Evolutionary conservation across 2,329 filamentous ascomycete species (phyloP).

Genomic region (Arachnomyces sp.): DNA sequence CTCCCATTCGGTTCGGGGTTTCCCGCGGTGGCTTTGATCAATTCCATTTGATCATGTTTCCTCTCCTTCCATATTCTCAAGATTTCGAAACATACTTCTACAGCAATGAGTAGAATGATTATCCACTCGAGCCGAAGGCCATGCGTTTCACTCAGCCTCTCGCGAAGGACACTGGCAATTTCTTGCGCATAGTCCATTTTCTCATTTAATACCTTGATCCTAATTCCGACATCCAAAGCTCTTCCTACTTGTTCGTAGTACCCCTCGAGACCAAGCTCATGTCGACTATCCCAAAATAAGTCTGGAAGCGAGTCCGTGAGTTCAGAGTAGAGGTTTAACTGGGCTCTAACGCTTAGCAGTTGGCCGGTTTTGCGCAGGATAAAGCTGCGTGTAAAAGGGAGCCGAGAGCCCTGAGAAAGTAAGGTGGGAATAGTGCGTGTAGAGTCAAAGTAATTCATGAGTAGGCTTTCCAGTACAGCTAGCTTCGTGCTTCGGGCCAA

Average conservation of each 20-base stretch:
- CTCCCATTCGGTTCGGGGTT: slow-evolving; percentile 2
- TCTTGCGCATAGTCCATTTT: slow-evolving; percentile 98
- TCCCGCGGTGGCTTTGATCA: slow-evolving; percentile 9
- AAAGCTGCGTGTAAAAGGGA: slow-evolving; percentile 63
- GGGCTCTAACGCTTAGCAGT: slow-evolving; percentile 77
- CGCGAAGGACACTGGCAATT: slow-evolving; percentile 80
- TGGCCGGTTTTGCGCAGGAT: slow-evolving; percentile 92
- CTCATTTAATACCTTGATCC: slow-evolving; percentile 87
- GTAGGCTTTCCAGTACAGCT: slow-evolving; percentile 76
- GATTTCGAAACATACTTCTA: slow-evolving; percentile 86
- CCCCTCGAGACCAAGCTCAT: slow-evolving; percentile 82
- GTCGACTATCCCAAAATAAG: slow-evolving; percentile 88
- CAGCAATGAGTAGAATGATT: slow-evolving; percentile 86
- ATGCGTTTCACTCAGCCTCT: slow-evolving; percentile 85
- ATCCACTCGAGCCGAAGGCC: slow-evolving; percentile 85
- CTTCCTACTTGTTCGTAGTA: slow-evolving; percentile 93
- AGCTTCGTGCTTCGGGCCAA: slow-evolving; percentile 89
- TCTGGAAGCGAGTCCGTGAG: slow-evolving; percentile 91
- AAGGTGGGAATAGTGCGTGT: slow-evolving; percentile 75
- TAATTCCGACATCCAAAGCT: slow-evolving; percentile 80
- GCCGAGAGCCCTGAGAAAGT: slow-evolving; percentile 59
- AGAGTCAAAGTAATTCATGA: slow-evolving; percentile 78
- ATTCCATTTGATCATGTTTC: slow-evolving; percentile 28
- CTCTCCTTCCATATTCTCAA: slow-evolving; percentile 63
- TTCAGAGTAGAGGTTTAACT: slow-evolving; percentile 94